Evolutionary conservation across 2,329 filamentous ascomycete species (phyloP), one percentile per base, ranked within the genome.

Genomic region (Hypoxylon sp.): DNA sequence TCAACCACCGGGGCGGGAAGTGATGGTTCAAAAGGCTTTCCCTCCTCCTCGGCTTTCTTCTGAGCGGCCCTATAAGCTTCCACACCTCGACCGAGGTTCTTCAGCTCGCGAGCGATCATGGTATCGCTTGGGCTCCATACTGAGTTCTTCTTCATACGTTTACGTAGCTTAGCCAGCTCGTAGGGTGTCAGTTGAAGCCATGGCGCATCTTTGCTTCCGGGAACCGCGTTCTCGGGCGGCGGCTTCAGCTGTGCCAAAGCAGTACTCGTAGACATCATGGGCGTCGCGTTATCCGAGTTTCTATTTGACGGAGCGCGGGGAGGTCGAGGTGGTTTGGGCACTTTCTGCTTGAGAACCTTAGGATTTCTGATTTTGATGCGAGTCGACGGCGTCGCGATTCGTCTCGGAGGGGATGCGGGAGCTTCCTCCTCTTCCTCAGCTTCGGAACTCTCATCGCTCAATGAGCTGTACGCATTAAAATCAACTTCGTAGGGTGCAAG

Each of bases 91-190:
- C 89, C 89, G 17, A 92, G 83, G 19, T 82, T 82, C 74, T 91
- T 91, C 0, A 95, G 84, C 76, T 94, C 91, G 28, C 91, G 84
- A 15, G 90, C 87, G 67, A 94, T 91, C 92, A 95, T 95, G 0
- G 92, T 94, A 70, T 92, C 90, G 66, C 91, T 94, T 0, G 92
- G 92, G 2, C 87, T 89, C 92, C 92, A 95, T 4, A 91, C 89
- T 0, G 91, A 90, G 72, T 95, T 95, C 82, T 95, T 95, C 84
- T 95, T 95, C 92, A 95, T 95, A 17, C 90, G 85, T 78, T 95
- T 95, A 63, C 92, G 83, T 6, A 95, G 82, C 66, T 88, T 85
- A 0, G 87, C 88, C 48, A 91, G 80, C 73, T 91, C 88, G 65
- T 86, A 89, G 15, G 83, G 80, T 6, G 87, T 90, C 37, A 91